Evolutionary conservation across 2,329 filamentous ascomycete genomes (phyloP).

Genomic region (Paramyrothecium roridum): DNA sequence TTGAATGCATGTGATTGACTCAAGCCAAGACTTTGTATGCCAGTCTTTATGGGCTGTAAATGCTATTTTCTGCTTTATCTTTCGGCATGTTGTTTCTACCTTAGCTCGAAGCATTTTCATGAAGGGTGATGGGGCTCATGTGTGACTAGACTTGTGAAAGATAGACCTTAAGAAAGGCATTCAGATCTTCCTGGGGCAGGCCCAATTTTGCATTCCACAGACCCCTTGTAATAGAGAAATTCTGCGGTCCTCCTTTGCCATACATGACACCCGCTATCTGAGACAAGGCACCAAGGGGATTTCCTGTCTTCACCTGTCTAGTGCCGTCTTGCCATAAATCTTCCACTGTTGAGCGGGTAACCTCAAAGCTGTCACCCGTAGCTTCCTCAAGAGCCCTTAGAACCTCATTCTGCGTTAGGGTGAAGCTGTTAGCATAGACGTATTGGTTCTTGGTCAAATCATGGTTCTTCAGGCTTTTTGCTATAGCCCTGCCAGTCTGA

Average conservation of each 20-base stretch:
- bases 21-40: too few relatives aligned
- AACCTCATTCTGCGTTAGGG: conserved; percentile 5
- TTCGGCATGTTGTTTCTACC: too few relatives aligned
- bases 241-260: not conserved
- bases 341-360: not conserved
- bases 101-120: too few relatives aligned
- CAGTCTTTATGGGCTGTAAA: too few relatives aligned
- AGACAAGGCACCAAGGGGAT: not conserved
- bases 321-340: conserved; percentile 2
- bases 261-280: conserved; percentile 4
- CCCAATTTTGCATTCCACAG: conserved; percentile 7
- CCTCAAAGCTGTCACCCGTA: not conserved
- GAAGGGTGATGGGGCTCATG: too few relatives aligned
- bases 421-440: conserved; percentile 9
- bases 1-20: too few relatives aligned
- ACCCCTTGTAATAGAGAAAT: conserved; percentile 4
- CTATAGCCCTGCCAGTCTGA: conserved; percentile 8
- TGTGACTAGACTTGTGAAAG: too few relatives aligned
- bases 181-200: conserved; percentile 1
- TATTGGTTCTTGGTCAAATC: conserved; percentile 6
- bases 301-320: not conserved
- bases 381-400: conserved; percentile 3
- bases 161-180: conserved; percentile 3
- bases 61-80: too few relatives aligned
- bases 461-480: conserved; percentile 2